Base-by-base conservation (phyloP, 2,329 filamentous ascomycete species). In the Aspergillus costaricaensis region DNA sequence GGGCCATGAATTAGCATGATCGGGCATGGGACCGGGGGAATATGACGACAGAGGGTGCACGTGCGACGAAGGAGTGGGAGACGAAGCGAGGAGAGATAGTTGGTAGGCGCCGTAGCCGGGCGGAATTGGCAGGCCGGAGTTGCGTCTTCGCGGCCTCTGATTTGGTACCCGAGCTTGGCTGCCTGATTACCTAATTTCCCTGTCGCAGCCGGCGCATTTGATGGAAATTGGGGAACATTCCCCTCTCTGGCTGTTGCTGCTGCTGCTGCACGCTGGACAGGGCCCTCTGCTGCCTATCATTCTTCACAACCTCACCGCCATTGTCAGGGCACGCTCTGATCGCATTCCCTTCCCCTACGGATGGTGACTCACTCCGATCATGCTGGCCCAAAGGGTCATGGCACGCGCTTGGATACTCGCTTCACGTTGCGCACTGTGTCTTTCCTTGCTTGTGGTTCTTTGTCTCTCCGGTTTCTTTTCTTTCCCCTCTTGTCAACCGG, bases 101-200 rank as follows among this genome's bases (percentile, higher is more conserved):
- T 36, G 44, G 48, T 54, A 63, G 58, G 61, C 61, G 61, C 61
- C 32, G 17, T 53, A 56, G 55, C 61, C 61, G 59, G 61, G 53
- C 61, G 55, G 61, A 60, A 63, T 58, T 61, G 51, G 55, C 56
- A 57, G 48, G 52, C 55, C 59, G 51, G 54, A 43, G 30, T 51
- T 55, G n/a, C 55, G 10, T 19, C n/a, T 27, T 38, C 15, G 17
- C 25, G 36, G 49, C 41, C 47, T 58, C 54, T 51, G 50, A 52
- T 62, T 60, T 62, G 60, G 60, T 62, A 54, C 60, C 60, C 60
- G 54, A 60, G 50, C 36, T 44, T 57, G 55, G 57, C 55, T 48
- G 50, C 56, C 58, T 49, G 59, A 61, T 67, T 67, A 66, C 58
- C 43, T 67, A 66, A 67, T 67, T 63, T 58, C 61, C 21, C 55